Evolutionary conservation across 2,329 filamentous ascomycete genomes (phyloP).

Genomic region (Phyllosticta citrichinensis): DNA sequence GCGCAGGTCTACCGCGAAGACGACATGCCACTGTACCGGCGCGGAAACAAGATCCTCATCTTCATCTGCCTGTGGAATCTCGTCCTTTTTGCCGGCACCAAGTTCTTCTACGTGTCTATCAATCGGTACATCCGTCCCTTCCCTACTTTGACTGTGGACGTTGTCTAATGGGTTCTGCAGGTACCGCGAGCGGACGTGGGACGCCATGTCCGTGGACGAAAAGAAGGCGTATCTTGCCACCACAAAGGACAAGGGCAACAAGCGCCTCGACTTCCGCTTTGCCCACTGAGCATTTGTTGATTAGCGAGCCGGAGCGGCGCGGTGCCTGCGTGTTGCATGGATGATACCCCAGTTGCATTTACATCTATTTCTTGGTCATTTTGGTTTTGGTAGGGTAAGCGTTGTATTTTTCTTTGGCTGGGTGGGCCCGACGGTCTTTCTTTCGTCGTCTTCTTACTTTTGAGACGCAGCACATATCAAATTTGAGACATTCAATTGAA

Average conservation of each 20-base stretch:
- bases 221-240: slow-evolving; percentile 38
- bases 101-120: slow-evolving; percentile 40
- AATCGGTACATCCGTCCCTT: slow-evolving; percentile 26
- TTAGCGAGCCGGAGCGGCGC: neutral
- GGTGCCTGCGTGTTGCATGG: neutral
- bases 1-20: slow-evolving; percentile 40
- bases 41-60: slow-evolving; percentile 44
- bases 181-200: slow-evolving; percentile 37
- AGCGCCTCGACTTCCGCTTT: slow-evolving; percentile 31
- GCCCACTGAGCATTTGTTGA: slow-evolving; percentile 1
- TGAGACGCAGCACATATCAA: too few relatives aligned
- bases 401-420: too few relatives aligned
- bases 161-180: slow-evolving; percentile 15
- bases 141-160: slow-evolving; percentile 11
- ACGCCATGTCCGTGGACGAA: slow-evolving; percentile 39
- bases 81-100: slow-evolving; percentile 37
- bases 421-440: too few relatives aligned
- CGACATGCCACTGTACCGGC: slow-evolving; percentile 44
- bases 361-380: neutral
- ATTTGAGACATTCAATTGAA: too few relatives aligned
- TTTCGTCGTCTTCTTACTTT: too few relatives aligned
- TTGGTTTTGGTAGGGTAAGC: neutral
- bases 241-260: slow-evolving; percentile 29
- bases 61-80: slow-evolving; percentile 39
- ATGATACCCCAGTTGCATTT: slow-evolving; percentile 1